Base-by-base conservation (phyloP, 495 filamentous ascomycete species). In the Melanomma pulvis-pyrius region DNA sequence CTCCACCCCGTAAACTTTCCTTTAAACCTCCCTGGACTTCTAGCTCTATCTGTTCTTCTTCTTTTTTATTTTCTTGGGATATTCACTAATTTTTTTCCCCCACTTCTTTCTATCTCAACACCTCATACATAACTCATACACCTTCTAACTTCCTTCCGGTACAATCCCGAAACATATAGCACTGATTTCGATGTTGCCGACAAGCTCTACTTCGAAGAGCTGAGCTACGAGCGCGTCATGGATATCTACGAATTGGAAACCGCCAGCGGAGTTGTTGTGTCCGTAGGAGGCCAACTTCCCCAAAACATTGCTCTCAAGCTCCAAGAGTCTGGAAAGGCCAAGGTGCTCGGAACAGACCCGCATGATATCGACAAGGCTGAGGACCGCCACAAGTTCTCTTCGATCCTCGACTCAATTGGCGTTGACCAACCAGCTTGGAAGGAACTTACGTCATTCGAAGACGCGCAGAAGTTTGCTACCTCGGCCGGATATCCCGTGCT, bases 381-480 rank as follows among this genome's bases (percentile, higher is more conserved):
- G 79, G 93, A 98, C 77, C 84, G 93, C 73, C 93, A 97, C 83
- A 97, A 98, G 78, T 98, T 98, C 80, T 97, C 93, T 59, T 89
- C 92, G 74, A 97, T 97, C 82, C 83, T 98, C 39, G 93, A 98
- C 78, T 87, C 89, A 73, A 97, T 98, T 74, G 92, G 87, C 61
- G 93, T 98, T 44, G 93, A 98, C 75, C 93, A 98, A 79, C 93
- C 93, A 15, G 93, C 92, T 28, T 98, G 93, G 93, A 96, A 96
- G 79, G 94, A 98, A 78, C 82, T 97, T 44, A 96, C 92, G 25
- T 93, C 91, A 70, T 91, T 93, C 52, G 79, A 89, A 55, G 94
- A 97, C 51, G 93, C 93, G 9, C 86, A 90, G 79, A 79, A 79
- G 19, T 98, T 98, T 74, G 93, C 91, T 60, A 82, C 90, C 24